Percentiles rank a stretch among this genome's conserved stretches.
phyloP scores from a whole-genome alignment of 2,329 filamentous ascomycete genomes.

The Fusarium ambrosium region DNA sequence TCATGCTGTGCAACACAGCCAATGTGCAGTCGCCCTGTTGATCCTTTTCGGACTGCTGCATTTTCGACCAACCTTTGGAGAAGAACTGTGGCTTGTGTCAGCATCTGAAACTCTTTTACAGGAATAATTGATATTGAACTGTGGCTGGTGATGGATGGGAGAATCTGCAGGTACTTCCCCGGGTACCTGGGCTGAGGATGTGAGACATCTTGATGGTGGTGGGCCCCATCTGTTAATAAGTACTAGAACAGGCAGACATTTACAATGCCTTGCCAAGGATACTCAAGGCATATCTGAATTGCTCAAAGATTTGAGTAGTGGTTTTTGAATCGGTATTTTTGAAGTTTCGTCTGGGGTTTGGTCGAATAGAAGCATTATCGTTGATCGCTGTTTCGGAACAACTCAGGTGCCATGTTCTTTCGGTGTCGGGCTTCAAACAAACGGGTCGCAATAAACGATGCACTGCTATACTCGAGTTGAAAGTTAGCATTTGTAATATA shows the following conservation, averaged over 20 bases:
- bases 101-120: not conserved
- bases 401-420: not conserved
- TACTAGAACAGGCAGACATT: slow-evolving; percentile 1
- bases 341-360: not conserved
- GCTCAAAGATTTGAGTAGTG: not conserved
- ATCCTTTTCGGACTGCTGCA: not conserved
- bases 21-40: not conserved
- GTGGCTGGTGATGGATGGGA: not conserved
- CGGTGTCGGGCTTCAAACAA: not conserved
- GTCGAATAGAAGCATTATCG: not conserved
- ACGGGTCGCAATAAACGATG: not conserved
- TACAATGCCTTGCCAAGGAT: not conserved
- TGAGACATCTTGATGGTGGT: not conserved
- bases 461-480: not conserved
- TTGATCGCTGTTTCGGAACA: not conserved
- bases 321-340: not conserved
- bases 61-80: not conserved
- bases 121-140: not conserved
- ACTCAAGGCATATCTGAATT: not conserved
- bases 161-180: not conserved
- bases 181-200: not conserved
- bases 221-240: not conserved
- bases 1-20: not conserved
- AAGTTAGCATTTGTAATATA: not conserved
- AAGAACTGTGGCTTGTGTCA: not conserved